Evolutionary conservation across 768 basidiomycete species (phyloP).

Genomic region (Macrolepiota albuminosa): DNA sequence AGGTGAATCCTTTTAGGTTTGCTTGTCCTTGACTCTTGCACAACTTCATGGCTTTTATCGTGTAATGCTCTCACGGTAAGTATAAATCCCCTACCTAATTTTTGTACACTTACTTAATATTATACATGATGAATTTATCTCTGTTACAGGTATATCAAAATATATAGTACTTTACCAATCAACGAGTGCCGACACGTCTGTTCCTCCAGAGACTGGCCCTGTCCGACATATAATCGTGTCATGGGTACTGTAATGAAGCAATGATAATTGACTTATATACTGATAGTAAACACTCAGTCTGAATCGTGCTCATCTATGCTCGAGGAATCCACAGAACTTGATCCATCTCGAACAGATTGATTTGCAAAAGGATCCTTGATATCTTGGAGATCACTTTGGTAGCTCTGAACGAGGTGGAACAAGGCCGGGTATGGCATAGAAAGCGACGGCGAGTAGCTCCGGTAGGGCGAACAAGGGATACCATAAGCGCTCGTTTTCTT

Average conservation of each 20-base stretch:
- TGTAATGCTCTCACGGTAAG: no score
- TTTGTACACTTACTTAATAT: no score
- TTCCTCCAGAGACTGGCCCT: no score
- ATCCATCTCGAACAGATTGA: not conserved
- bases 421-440: constrained; percentile 30
- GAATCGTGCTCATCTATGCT: not conserved
- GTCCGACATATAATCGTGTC: no score
- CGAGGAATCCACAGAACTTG: not conserved
- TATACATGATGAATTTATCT: no score
- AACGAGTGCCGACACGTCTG: no score
- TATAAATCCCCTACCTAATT: no score
- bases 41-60: not conserved
- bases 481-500: constrained; percentile 32
- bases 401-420: constrained; percentile 32
- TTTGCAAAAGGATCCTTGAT: not conserved
- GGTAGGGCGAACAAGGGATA: constrained; percentile 36
- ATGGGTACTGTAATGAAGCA: no score
- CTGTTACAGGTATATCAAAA: no score
- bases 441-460: constrained; percentile 31
- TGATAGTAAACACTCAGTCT: not conserved
- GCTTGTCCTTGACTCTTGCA: not conserved
- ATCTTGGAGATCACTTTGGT: constrained; percentile 11
- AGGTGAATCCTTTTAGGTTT: not conserved
- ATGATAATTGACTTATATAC: not conserved
- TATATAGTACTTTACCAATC: no score